A percentile compares a stretch with the other conserved stretches of the same genome.
phyloP scores from a whole-genome alignment of 140 eudicot species.

The Oenanthe javanica region DNA sequence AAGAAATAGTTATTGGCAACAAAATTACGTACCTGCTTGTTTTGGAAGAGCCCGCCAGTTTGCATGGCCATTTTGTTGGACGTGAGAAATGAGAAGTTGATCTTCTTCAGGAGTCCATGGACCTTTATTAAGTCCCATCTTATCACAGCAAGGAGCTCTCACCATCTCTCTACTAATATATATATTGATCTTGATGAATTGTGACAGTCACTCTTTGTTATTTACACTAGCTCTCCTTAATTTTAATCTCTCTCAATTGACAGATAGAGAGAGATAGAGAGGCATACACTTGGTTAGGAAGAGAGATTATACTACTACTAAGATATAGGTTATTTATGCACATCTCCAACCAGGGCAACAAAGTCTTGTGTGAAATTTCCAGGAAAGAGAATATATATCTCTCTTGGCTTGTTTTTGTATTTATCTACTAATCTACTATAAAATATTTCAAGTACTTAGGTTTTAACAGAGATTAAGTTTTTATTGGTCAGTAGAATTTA shows the following conservation, averaged over 20 bases:
- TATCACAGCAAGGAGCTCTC: conserved; percentile 84
- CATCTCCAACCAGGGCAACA: conserved; percentile 10
- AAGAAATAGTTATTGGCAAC: neutral
- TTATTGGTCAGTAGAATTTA: neutral
- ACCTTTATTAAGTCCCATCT: conserved; percentile 62
- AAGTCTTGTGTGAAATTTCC: conserved; percentile 18
- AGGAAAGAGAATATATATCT: conserved; percentile 14
- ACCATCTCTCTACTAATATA: conserved; percentile 41
- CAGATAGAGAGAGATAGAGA: neutral
- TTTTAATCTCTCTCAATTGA: neutral
- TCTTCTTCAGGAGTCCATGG: conserved; percentile 77
- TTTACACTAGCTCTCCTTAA: neutral
- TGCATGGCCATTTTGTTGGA: conserved; percentile 50
- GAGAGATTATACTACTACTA: neutral
- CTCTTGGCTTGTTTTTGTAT: neutral
- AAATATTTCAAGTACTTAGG: neutral
- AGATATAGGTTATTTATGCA: neutral
- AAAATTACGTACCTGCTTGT: conserved; percentile 46
- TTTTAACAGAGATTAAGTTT: neutral
- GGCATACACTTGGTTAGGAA: neutral
- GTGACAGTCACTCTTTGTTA: neutral
- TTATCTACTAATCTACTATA: neutral
- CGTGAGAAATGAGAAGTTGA: conserved; percentile 37
- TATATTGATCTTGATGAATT: conserved; percentile 7
- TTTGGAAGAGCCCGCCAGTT: conserved; percentile 84